Conservation (phyloP, 2,329 filamentous ascomycete genomes). For the Xylariaceae sp. region DNA sequence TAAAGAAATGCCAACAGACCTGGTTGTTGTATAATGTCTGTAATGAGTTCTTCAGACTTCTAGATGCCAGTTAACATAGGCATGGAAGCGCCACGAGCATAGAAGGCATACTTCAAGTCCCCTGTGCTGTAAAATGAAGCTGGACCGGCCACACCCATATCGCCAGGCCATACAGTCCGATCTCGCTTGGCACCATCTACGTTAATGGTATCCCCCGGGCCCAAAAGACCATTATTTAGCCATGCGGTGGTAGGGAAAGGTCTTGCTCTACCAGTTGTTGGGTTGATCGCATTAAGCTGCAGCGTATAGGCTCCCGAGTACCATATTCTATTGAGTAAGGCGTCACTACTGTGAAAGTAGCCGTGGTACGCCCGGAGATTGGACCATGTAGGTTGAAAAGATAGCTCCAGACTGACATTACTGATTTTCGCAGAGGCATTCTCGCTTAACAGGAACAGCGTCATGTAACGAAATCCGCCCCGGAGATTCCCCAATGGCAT, state of each 20-base stretch:
- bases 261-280: constrained; percentile 37
- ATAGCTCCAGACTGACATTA: constrained; percentile 35
- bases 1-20: constrained; percentile 25
- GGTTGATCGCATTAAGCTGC: constrained; percentile 43
- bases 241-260: constrained; percentile 37
- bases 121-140: constrained; percentile 58
- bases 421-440: constrained; percentile 34
- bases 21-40: constrained; percentile 44
- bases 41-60: constrained; percentile 54
- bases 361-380: constrained; percentile 59
- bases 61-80: constrained; percentile 26
- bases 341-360: constrained; percentile 57
- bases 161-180: constrained; percentile 62
- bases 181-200: constrained; percentile 60
- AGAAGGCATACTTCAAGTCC: constrained; percentile 41
- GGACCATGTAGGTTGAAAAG: constrained; percentile 45
- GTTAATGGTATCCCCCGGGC: constrained; percentile 41
- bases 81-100: neutral
- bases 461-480: constrained; percentile 52
- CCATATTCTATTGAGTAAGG: constrained; percentile 61
- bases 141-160: constrained; percentile 60
- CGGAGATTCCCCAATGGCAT: constrained; percentile 48
- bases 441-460: constrained; percentile 44
- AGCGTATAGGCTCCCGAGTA: constrained; percentile 61
- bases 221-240: constrained; percentile 38